phyloP scores from a whole-genome alignment of 2,329 filamentous ascomycete species.

The Alternaria alternata region DNA sequence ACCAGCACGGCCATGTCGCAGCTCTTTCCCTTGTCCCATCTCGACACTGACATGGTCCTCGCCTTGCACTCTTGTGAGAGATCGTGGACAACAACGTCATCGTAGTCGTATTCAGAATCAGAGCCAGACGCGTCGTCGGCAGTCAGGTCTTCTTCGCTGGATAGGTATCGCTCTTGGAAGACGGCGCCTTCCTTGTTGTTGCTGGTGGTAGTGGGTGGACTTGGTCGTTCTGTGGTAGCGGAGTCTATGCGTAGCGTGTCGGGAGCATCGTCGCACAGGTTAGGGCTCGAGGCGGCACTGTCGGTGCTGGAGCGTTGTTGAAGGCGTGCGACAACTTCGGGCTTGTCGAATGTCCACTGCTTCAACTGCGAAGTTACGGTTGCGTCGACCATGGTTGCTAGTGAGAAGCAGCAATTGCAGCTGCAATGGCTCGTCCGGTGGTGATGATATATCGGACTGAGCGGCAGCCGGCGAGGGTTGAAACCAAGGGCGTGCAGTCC shows the following conservation, averaged over 20 bases:
- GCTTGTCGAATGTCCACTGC: conserved; percentile 50
- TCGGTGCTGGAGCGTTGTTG: conserved; percentile 36
- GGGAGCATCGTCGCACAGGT: conserved; percentile 45
- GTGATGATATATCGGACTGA: conserved; percentile 27
- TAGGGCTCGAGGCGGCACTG: conserved; percentile 47
- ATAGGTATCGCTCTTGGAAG: conserved; percentile 50
- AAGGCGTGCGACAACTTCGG: conserved; percentile 32
- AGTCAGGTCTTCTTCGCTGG: conserved; percentile 51
- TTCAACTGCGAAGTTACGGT: conserved; percentile 45
- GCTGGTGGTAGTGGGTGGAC: conserved; percentile 12
- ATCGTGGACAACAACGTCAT: conserved; percentile 43
- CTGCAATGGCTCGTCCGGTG: conserved; percentile 5
- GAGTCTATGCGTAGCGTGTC: conserved; percentile 47
- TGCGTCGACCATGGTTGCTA: conserved; percentile 42
- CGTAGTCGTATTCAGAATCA: conserved; percentile 42
- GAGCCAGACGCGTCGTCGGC: conserved; percentile 43
- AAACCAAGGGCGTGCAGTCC: conserved; percentile 37
- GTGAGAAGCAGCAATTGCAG: conserved; percentile 8
- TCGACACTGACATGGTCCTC: conserved; percentile 43
- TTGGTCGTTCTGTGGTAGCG: conserved; percentile 24
- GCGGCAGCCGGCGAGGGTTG: conserved; percentile 31
- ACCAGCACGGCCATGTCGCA: conserved; percentile 50
- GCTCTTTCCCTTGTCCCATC: conserved; percentile 45
- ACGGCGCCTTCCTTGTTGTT: conserved; percentile 34
- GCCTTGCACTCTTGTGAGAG: conserved; percentile 37